These are phyloP conservation scores for Candida dendrica DNA, from an alignment of 805 yeast genomes.

Conservation along the genomic window DNA sequence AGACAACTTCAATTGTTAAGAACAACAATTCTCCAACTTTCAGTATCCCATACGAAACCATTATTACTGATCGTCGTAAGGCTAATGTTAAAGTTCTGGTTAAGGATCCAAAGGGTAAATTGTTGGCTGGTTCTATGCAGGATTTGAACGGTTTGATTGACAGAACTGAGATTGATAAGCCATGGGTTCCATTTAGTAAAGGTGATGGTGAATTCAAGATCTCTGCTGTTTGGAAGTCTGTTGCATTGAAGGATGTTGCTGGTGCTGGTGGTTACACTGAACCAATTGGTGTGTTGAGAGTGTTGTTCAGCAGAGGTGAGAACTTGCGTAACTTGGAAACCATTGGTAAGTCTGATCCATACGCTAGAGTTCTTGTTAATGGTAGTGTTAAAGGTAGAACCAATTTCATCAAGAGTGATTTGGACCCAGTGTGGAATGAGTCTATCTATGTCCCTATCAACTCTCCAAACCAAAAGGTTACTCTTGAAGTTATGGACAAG, in stretches of 20 bases:
- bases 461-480: slow-evolving; percentile 72
- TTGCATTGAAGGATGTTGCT: slow-evolving; percentile 56
- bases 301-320: slow-evolving; percentile 61
- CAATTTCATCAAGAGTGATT: slow-evolving; percentile 51
- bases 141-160: slow-evolving; percentile 53
- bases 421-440: slow-evolving; percentile 83
- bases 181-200: slow-evolving; percentile 65
- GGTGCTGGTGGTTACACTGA: slow-evolving; percentile 82
- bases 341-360: slow-evolving; percentile 90
- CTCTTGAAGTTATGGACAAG: slow-evolving; percentile 89
- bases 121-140: slow-evolving; percentile 53
- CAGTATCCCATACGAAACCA: slow-evolving; percentile 55
- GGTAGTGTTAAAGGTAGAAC: slow-evolving; percentile 77
- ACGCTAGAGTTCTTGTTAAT: slow-evolving; percentile 70
- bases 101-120: slow-evolving; percentile 51
- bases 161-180: slow-evolving; percentile 58
- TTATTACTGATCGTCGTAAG: slow-evolving; percentile 65
- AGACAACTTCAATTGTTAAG: slow-evolving; percentile 52
- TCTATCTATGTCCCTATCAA: slow-evolving; percentile 75
- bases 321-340: slow-evolving; percentile 79
- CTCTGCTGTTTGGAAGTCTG: slow-evolving; percentile 80
- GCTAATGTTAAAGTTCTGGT: slow-evolving; percentile 62
- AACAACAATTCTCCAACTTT: slow-evolving; percentile 62
- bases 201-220: slow-evolving; percentile 71
- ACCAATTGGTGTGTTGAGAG: slow-evolving; percentile 87